Conservation (phyloP, 2,329 filamentous ascomycete species). For the Alternaria tenuissima region DNA sequence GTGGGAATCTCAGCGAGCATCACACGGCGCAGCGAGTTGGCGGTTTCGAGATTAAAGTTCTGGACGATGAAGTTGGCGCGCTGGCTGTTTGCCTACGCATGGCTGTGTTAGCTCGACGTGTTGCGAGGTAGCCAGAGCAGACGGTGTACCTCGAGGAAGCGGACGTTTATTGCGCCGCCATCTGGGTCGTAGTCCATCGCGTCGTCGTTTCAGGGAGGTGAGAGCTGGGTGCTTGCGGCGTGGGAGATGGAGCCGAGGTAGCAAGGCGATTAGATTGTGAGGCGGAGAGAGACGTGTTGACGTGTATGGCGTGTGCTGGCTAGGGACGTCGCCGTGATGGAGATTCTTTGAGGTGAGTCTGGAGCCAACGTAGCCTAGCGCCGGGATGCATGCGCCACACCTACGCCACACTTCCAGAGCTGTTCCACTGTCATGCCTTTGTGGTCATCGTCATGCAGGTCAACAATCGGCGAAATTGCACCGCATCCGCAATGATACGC, state of each 20-base stretch:
- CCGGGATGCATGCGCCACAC: slow-evolving; percentile 21
- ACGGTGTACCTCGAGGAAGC: slow-evolving; percentile 49
- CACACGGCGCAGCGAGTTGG: slow-evolving; percentile 88
- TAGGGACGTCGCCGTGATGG: slow-evolving; percentile 15
- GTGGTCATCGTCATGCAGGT: neutral
- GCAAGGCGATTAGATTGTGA: slow-evolving; percentile 27
- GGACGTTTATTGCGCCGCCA: slow-evolving; percentile 52
- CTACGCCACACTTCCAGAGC: neutral
- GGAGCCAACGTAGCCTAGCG: slow-evolving; percentile 17
- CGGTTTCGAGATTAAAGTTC: slow-evolving; percentile 88
- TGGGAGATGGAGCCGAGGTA: slow-evolving; percentile 19
- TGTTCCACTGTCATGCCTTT: neutral
- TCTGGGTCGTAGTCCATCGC: slow-evolving; percentile 62
- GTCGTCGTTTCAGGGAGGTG: slow-evolving; percentile 19
- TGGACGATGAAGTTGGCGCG: slow-evolving; percentile 92
- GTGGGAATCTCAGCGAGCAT: slow-evolving; percentile 95
- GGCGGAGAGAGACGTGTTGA: slow-evolving; percentile 29
- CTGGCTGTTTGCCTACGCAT: slow-evolving; percentile 73
- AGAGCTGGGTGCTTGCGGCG: slow-evolving; percentile 18
- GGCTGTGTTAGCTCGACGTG: slow-evolving; percentile 30
- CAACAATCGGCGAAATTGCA: neutral
- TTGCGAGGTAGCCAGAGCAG: slow-evolving; percentile 24
- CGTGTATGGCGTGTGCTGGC: slow-evolving; percentile 26
- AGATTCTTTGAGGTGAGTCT: slow-evolving; percentile 35
- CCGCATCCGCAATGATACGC: neutral